These are phyloP conservation scores for Hirsutella thompsonii DNA, from an alignment of 2,329 filamentous ascomycete genomes.

Conservation along the genomic window DNA sequence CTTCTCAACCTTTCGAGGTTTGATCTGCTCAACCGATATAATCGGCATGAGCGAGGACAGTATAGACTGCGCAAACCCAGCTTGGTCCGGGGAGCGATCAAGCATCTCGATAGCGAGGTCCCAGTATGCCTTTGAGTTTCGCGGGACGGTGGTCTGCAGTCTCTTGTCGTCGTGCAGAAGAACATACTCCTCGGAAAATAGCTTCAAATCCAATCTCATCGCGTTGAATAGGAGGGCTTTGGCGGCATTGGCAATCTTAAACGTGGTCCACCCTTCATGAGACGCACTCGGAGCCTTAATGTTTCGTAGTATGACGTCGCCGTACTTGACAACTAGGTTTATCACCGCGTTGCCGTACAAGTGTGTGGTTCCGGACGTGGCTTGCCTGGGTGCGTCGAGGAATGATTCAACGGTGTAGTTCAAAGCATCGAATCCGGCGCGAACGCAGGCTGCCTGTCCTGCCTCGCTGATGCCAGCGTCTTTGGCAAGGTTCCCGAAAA, in stretches of 20 bases:
- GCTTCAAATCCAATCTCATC: conserved; percentile 29
- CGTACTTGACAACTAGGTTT: conserved; percentile 51
- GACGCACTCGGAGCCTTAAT: conserved; percentile 13
- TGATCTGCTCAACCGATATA: conserved; percentile 63
- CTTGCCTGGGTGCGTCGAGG: conserved; percentile 27
- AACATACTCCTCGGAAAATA: conserved; percentile 31
- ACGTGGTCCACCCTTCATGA: conserved; percentile 24
- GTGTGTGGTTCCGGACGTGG: conserved; percentile 38
- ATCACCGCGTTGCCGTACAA: conserved; percentile 53
- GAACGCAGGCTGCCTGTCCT: conserved; percentile 48
- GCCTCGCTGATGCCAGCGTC: conserved; percentile 39
- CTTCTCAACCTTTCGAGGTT: conserved; percentile 33
- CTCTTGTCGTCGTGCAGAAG: conserved; percentile 47
- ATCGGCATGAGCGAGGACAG: conserved; percentile 58
- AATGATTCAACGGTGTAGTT: conserved; percentile 44
- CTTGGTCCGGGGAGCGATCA: conserved; percentile 58
- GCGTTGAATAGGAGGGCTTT: conserved; percentile 39
- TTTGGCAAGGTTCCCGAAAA: conserved; percentile 53
- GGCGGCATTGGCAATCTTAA: conserved; percentile 30
- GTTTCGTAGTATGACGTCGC: conserved; percentile 39
- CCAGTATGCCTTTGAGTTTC: conserved; percentile 43
- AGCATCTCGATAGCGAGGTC: conserved; percentile 50
- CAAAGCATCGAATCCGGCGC: conserved; percentile 50
- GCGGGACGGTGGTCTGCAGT: conserved; percentile 54
- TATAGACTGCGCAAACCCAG: conserved; percentile 63